Conservation (phyloP, 768 basidiomycete species). For the Boletus rex-veris region DNA sequence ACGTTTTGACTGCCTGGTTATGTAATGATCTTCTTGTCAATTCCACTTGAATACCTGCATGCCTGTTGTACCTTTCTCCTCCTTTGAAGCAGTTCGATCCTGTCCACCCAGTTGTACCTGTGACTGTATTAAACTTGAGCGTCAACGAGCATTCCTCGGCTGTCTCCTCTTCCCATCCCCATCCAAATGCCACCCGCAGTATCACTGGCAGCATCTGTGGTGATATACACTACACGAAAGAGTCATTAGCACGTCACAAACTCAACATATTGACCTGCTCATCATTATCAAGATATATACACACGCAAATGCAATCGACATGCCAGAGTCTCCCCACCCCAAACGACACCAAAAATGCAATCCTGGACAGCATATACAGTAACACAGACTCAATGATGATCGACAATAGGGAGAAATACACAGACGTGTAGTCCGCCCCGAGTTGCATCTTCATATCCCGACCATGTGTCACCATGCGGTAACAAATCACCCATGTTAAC, state of each 20-base stretch:
- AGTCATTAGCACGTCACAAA: neutral
- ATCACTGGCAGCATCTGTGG: conserved; percentile 28
- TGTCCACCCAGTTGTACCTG: neutral
- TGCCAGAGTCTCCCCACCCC: conserved; percentile 11
- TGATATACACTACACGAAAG: conserved; percentile 18
- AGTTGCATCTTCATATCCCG: conserved; percentile 10
- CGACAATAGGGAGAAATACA: conserved; percentile 17
- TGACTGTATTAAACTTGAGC: conserved; percentile 10
- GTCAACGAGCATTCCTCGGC: neutral
- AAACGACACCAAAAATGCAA: conserved; percentile 23
- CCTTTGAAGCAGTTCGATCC: neutral
- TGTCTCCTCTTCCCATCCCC: conserved; percentile 15
- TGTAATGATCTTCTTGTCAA: too few species aligned
- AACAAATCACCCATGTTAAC: conserved; percentile 20
- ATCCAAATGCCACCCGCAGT: conserved; percentile 20
- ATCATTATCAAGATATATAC: conserved; percentile 27
- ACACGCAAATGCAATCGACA: conserved; percentile 12
- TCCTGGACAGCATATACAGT: conserved; percentile 24
- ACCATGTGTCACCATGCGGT: conserved; percentile 15
- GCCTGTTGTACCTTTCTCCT: neutral
- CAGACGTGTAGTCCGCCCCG: conserved; percentile 16
- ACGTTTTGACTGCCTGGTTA: too few species aligned
- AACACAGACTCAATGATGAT: conserved; percentile 25
- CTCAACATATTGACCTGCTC: neutral
- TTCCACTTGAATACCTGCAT: too few species aligned